Percentiles rank a stretch among this genome's conserved stretches.
phyloP scores from a whole-genome alignment of 2,329 filamentous ascomycete genomes.

The Curvularia eragrostidis region DNA sequence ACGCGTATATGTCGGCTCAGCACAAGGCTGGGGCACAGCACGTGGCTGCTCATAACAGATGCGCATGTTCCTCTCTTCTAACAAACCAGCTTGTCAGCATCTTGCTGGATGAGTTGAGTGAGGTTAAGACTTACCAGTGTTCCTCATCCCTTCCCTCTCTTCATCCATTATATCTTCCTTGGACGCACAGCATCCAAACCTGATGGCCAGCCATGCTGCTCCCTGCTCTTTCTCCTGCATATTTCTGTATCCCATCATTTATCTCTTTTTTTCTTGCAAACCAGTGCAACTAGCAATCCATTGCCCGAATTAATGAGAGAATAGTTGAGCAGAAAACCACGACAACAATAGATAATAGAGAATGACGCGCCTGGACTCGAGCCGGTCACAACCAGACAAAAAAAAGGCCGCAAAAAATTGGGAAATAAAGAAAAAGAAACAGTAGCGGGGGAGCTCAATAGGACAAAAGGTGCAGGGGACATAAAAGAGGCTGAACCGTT shows the following conservation, averaged over 20 bases:
- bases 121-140: conserved; percentile 37
- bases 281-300: conserved; percentile 39
- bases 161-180: conserved; percentile 39
- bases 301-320: conserved; percentile 14
- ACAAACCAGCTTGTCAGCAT: conserved; percentile 25
- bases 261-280: conserved; percentile 30
- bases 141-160: conserved; percentile 25
- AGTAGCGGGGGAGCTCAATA: conserved; percentile 11
- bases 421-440: conserved; percentile 8
- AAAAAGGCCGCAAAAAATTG: conserved; percentile 11
- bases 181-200: conserved; percentile 50
- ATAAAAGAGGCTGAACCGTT: conserved; percentile 10
- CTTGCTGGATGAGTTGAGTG: conserved; percentile 10
- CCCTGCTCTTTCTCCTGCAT: conserved; percentile 24
- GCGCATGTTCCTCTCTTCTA: conserved; percentile 34
- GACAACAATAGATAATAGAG: neutral
- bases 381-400: conserved; percentile 12
- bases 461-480: conserved; percentile 9
- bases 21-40: conserved; percentile 35
- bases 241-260: conserved; percentile 26
- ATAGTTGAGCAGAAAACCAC: conserved; percentile 8
- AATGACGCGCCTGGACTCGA: conserved; percentile 12
- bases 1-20: conserved; percentile 38
- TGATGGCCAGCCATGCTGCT: conserved; percentile 46
- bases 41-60: conserved; percentile 48